Conservation (phyloP, 331 rosid genomes). For the Pyracantha coccinea region DNA sequence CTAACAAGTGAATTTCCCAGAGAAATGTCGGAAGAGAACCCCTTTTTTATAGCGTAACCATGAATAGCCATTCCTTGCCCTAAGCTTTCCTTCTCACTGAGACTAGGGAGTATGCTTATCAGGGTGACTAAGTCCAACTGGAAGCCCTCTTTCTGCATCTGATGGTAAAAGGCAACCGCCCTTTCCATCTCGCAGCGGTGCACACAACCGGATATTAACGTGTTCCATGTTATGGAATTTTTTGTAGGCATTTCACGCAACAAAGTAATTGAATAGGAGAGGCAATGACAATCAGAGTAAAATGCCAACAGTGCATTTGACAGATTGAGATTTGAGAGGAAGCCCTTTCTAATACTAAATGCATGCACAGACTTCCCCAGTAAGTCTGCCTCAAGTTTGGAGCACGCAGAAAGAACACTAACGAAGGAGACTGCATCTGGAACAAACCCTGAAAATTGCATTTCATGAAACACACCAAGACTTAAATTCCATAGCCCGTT, state of each 20-base stretch:
- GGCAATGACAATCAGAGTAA: constrained; percentile 13
- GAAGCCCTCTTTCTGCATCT: constrained; percentile 21
- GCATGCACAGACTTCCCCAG: constrained; percentile 28
- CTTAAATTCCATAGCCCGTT: constrained; percentile 23
- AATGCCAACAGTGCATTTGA: constrained; percentile 26
- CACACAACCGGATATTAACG: constrained; percentile 15
- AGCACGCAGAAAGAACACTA: constrained; percentile 25
- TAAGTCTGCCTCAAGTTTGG: constrained; percentile 21
- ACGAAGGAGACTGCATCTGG: constrained; percentile 25
- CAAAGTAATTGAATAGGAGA: constrained; percentile 8
- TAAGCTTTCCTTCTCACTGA: neutral
- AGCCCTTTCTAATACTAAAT: constrained; percentile 14
- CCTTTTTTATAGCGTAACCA: constrained; percentile 16
- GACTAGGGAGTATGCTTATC: constrained; percentile 21
- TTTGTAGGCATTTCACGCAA: constrained; percentile 4
- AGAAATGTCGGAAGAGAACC: constrained; percentile 13
- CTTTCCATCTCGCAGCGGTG: constrained; percentile 4
- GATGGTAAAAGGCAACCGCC: neutral
- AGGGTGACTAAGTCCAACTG: constrained; percentile 21
- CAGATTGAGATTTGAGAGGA: constrained; percentile 14
- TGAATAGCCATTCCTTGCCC: constrained; percentile 25
- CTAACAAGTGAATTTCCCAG: constrained; percentile 24
- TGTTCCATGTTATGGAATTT: constrained; percentile 23
- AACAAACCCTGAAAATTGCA: constrained; percentile 12
- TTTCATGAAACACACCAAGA: constrained; percentile 13